Evolutionary conservation across 352 stramenopile genomes (phyloP), one percentile per base, ranked within the genome.

Genomic region (Phytophthora syringae): DNA sequence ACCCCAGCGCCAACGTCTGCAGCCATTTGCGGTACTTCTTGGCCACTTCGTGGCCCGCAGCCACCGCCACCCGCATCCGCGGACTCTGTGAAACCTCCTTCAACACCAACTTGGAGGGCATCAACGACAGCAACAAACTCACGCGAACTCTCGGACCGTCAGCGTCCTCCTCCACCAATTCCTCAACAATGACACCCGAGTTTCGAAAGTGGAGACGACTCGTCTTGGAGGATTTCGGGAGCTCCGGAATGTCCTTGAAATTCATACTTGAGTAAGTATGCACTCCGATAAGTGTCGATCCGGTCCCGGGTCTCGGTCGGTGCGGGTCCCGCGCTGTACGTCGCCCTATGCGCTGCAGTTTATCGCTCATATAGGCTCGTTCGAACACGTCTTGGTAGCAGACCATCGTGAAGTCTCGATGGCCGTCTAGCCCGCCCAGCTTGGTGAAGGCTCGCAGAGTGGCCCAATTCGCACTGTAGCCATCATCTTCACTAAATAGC

Each of bases 321-420:
- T 61, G 45, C 20, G 52, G 52, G 21, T 82, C 70, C 7, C 62
- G 37, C 1, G 70, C 55, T 1, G 34, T 52, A 7, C 64, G 66
- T 2, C 61, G 52, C 3, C 76, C 67, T n/a, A 80, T 60, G 7
- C 73, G 67, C 21, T 60, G 45, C 10, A 80, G 30, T 32, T 51
- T 61, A 34, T 74, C 54, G 36, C 67, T 77, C 22, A 60, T 65
- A 37, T 70, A 44, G n/a, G 53, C 24, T 22, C 77, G 77, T 56
- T 87, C 66, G 62, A 86, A 90, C 22, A 73, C 61, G 55, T 90
- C 81, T 55, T 90, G 81, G 65, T 88, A 90, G 64, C 68, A 82
- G 11, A 84, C 69, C 49, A 90, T 72, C 5, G 79, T 90, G 49
- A 90, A 88, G 49, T 90, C 81, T 28, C 68, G 75, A 20, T 55